Evolutionary conservation across 768 basidiomycete species (phyloP).

Genomic region (Tremella yokohamensis): DNA sequence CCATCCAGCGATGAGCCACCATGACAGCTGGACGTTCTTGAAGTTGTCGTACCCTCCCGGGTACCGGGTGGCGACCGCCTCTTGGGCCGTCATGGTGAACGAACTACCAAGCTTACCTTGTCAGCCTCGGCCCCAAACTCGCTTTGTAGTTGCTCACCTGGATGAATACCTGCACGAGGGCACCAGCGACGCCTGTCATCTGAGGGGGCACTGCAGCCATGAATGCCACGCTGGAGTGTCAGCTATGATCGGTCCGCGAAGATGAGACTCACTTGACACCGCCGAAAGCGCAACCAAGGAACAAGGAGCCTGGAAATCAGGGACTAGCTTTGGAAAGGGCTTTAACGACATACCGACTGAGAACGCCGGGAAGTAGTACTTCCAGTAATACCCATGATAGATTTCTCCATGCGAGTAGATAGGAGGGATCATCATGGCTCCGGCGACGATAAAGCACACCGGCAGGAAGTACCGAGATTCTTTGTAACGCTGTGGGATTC

Average conservation of each 20-base stretch:
- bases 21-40: slow-evolving; percentile 23
- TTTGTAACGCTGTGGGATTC: background rate
- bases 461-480: slow-evolving; percentile 2
- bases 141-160: slow-evolving; percentile 10
- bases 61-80: slow-evolving; percentile 21
- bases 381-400: background rate
- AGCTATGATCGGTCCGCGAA: background rate
- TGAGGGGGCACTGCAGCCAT: slow-evolving; percentile 26
- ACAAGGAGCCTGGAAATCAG: background rate
- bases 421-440: background rate
- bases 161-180: slow-evolving; percentile 25
- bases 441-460: background rate
- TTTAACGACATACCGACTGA: background rate
- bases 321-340: background rate
- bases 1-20: slow-evolving; percentile 33
- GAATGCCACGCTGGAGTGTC: slow-evolving; percentile 17
- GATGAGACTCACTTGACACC: slow-evolving; percentile 1
- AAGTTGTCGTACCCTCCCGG: slow-evolving; percentile 19
- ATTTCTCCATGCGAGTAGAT: background rate
- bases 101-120: slow-evolving; percentile 12
- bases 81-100: slow-evolving; percentile 59
- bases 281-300: background rate
- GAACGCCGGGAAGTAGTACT: slow-evolving; percentile 1
- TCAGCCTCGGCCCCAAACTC: background rate
- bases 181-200: slow-evolving; percentile 32